Percentiles rank a stretch among this genome's conserved stretches.
Conservation (phyloP, 768 basidiomycete species). For the Mycena galericulata region DNA sequence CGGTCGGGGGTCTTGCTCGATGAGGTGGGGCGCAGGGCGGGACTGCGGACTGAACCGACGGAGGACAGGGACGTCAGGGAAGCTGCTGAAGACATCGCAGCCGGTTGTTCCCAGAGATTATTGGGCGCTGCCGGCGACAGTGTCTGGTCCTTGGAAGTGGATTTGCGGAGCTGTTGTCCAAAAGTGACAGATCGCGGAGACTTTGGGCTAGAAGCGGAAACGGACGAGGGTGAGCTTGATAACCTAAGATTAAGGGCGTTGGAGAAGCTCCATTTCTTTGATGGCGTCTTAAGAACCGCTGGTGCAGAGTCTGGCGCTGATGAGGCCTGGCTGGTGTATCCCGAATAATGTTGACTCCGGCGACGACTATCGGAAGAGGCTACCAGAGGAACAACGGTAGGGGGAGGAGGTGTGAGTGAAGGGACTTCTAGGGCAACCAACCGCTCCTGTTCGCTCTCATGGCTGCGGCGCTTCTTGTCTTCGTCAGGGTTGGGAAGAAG, state of each 20-base stretch:
- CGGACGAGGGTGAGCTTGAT: conserved; percentile 72
- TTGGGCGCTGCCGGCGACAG: conserved; percentile 54
- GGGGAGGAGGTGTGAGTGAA: conserved; percentile 40
- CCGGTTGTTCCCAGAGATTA: conserved; percentile 75
- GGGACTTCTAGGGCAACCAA: conserved; percentile 67
- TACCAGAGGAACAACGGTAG: conserved; percentile 43
- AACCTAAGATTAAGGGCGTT: conserved; percentile 83
- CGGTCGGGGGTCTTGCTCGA: conserved; percentile 77
- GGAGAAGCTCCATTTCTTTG: conserved; percentile 98
- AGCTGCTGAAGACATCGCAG: conserved; percentile 83
- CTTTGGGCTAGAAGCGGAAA: conserved; percentile 61
- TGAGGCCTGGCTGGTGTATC: conserved; percentile 50
- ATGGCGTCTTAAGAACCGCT: conserved; percentile 77
- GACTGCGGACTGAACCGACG: conserved; percentile 69
- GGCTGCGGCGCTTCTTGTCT: conserved; percentile 54
- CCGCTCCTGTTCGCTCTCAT: conserved; percentile 62
- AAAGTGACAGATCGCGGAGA: conserved; percentile 75
- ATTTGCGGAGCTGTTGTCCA: conserved; percentile 75
- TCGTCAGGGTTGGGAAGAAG: conserved; percentile 55
- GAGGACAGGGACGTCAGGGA: conserved; percentile 83
- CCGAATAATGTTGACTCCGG: conserved; percentile 55
- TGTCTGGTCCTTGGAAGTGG: conserved; percentile 74
- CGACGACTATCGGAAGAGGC: conserved; percentile 48
- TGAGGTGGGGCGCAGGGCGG: conserved; percentile 55
- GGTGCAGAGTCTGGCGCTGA: conserved; percentile 58